phyloP scores from a whole-genome alignment of 306 rosid genomes.

The Spatholobus suberectus region DNA sequence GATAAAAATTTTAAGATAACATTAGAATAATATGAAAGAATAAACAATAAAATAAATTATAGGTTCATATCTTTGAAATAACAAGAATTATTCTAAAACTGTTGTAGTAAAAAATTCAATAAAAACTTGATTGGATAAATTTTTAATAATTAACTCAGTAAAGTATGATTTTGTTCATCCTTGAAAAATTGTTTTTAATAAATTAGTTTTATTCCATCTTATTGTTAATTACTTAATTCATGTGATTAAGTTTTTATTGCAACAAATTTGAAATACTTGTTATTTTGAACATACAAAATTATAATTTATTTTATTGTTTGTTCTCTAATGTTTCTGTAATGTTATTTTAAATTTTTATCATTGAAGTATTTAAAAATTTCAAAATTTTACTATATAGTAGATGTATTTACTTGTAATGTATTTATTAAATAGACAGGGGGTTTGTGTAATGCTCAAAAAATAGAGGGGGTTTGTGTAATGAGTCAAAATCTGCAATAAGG shows the following conservation, averaged over 20 bases:
- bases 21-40: not conserved
- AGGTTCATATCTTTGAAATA: not conserved
- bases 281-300: not conserved
- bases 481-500: not conserved
- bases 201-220: not conserved
- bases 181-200: not conserved
- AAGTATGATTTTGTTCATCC: not conserved
- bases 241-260: not conserved
- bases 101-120: not conserved
- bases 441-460: not conserved
- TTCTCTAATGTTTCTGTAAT: not conserved
- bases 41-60: not conserved
- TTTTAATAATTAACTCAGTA: not conserved
- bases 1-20: not conserved
- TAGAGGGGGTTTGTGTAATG: not conserved
- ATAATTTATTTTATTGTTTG: not conserved
- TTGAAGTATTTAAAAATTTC: not conserved
- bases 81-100: not conserved
- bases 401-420: not conserved
- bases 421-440: not conserved
- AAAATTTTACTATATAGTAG: not conserved
- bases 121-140: not conserved
- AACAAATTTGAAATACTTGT: not conserved
- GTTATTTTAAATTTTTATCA: not conserved
- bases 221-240: not conserved